phyloP scores from a whole-genome alignment of 2,329 filamentous ascomycete species.

The Microdochium trichocladiopsis region DNA sequence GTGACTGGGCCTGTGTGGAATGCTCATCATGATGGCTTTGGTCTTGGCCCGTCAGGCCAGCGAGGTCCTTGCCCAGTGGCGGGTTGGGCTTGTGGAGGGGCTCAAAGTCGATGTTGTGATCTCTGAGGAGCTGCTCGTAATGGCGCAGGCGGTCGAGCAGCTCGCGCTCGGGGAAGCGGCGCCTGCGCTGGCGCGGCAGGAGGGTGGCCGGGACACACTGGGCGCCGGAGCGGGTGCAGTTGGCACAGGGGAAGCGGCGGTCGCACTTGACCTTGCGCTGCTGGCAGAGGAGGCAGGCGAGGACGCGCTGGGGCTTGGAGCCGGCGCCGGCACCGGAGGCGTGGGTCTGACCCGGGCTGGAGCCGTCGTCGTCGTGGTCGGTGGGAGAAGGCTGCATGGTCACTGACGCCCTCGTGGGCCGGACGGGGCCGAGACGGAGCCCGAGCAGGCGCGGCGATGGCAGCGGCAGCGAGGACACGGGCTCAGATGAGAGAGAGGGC shows the following conservation, averaged over 20 bases:
- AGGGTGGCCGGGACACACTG: slow-evolving; percentile 36
- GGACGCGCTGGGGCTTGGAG: slow-evolving; percentile 18
- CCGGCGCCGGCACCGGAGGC: neutral
- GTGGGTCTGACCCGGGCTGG: neutral
- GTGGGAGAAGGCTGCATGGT: neutral
- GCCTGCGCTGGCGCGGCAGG: slow-evolving; percentile 28
- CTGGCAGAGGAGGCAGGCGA: slow-evolving; percentile 53
- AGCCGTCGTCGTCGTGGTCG: neutral
- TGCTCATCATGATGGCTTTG: slow-evolving; percentile 13
- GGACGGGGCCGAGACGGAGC: neutral
- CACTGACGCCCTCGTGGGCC: neutral
- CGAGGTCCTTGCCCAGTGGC: slow-evolving; percentile 7
- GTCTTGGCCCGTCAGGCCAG: slow-evolving; percentile 12
- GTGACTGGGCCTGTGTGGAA: slow-evolving; percentile 10
- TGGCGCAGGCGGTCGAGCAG: slow-evolving; percentile 47
- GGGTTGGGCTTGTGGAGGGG: slow-evolving; percentile 20
- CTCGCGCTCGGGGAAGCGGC: slow-evolving; percentile 48
- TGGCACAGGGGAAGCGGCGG: slow-evolving; percentile 48
- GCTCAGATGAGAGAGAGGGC: too few relatives aligned
- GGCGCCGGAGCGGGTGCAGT: slow-evolving; percentile 36
- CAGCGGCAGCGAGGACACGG: neutral
- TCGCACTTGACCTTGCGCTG: slow-evolving; percentile 59
- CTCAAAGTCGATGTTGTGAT: slow-evolving; percentile 49
- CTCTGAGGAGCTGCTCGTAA: slow-evolving; percentile 49
- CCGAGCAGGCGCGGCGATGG: neutral